Conservation (phyloP, 768 basidiomycete species). For the Tricholoma saponaceum region DNA sequence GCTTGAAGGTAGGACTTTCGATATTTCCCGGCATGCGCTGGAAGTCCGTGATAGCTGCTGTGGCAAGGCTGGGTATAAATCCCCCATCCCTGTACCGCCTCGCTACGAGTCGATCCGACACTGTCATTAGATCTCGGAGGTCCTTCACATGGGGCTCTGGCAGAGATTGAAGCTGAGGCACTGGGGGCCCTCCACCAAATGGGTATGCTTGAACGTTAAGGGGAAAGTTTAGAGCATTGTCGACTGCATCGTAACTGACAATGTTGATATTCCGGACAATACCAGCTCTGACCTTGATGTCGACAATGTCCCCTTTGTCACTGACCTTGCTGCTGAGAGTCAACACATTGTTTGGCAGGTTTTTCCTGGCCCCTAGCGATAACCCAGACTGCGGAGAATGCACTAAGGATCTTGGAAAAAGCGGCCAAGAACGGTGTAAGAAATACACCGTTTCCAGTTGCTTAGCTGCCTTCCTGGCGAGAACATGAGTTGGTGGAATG, state of each 20-base stretch:
- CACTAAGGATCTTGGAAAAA: conserved; percentile 65
- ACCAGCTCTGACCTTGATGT: conserved; percentile 67
- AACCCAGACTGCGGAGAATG: conserved; percentile 37
- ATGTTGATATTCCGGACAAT: conserved; percentile 64
- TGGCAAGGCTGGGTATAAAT: conserved; percentile 19
- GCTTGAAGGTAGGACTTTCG: conserved; percentile 25
- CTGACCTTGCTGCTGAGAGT: conserved; percentile 79
- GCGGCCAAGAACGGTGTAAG: conserved; percentile 55
- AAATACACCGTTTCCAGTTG: conserved; percentile 60
- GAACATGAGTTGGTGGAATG: conserved; percentile 64
- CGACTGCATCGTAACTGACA: conserved; percentile 66
- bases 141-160: conserved; percentile 22
- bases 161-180: conserved; percentile 3
- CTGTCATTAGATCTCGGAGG: conserved; percentile 23
- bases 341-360: conserved; percentile 53
- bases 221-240: conserved; percentile 39
- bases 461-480: conserved; percentile 55
- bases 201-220: conserved; percentile 28
- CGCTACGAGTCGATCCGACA: conserved; percentile 10
- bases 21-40: conserved; percentile 25
- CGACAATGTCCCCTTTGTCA: conserved; percentile 56
- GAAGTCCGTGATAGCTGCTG: conserved; percentile 22
- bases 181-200: conserved; percentile 31
- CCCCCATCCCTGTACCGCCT: conserved; percentile 18
- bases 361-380: conserved; percentile 34